Conservation (phyloP, 306 rosid genomes). For the Luffa acutangula region DNA sequence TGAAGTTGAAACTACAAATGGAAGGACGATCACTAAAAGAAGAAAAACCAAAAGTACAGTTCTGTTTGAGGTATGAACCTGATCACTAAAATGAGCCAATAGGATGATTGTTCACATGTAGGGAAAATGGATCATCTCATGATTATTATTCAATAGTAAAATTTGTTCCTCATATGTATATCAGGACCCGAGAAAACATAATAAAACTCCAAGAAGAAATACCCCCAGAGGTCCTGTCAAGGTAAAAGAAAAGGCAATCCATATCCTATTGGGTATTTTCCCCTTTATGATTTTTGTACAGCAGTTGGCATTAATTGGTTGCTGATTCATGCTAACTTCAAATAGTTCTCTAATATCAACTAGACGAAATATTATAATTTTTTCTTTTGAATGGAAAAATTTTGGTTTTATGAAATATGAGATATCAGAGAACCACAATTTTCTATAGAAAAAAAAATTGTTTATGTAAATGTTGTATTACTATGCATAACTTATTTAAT, state of each 20-base stretch:
- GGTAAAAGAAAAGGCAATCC: conserved; percentile 33
- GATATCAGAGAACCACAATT: background rate
- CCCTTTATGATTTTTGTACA: background rate
- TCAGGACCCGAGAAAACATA: conserved; percentile 75
- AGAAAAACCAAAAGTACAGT: conserved; percentile 90
- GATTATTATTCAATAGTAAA: background rate
- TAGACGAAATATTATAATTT: background rate
- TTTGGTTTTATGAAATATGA: background rate
- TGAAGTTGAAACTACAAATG: conserved; percentile 92
- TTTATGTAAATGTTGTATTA: background rate
- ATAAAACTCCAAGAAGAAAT: conserved; percentile 55
- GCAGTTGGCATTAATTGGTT: conserved; percentile 4
- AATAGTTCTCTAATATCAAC: background rate
- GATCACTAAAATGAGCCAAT: conserved; percentile 10
- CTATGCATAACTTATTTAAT: background rate
- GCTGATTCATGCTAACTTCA: background rate
- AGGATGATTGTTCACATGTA: background rate
- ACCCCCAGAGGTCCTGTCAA: conserved; percentile 56
- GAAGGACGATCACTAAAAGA: conserved; percentile 80
- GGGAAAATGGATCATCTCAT: background rate
- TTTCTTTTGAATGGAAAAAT: background rate
- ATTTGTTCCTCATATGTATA: conserved; percentile 7
- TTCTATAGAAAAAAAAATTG: background rate
- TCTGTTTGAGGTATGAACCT: conserved; percentile 67
- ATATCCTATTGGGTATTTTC: background rate